A percentile compares a stretch with the other conserved stretches of the same genome.
Conservation (phyloP, 1,139 yeast species). For the Yamadazyma pseudoaaseri region DNA sequence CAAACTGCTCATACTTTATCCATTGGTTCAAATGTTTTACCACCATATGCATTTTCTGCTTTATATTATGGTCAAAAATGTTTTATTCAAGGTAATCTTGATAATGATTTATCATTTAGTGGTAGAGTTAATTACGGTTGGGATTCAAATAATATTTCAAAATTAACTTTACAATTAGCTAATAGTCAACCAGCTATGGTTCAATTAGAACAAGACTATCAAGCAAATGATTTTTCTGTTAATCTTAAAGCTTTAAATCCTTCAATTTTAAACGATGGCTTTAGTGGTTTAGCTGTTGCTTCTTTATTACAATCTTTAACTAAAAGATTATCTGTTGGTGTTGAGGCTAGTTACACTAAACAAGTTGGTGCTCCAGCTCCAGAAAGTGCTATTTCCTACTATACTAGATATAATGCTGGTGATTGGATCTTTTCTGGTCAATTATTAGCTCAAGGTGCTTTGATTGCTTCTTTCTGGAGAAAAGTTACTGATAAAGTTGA, state of each 20-base stretch:
- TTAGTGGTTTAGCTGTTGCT: constrained; percentile 83
- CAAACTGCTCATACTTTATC: constrained; percentile 95
- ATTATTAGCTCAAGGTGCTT: constrained; percentile 88
- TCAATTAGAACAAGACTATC: constrained; percentile 95
- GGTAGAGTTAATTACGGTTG: constrained; percentile 94
- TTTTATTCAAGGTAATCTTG: constrained; percentile 89
- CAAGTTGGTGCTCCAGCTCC: constrained; percentile 78
- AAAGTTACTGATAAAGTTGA: constrained; percentile 89
- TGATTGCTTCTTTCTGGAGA: constrained; percentile 92
- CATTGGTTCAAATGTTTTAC: constrained; percentile 81
- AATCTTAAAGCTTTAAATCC: constrained; percentile 94
- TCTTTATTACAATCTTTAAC: constrained; percentile 89
- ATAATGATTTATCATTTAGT: constrained; percentile 78
- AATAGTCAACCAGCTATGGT: constrained; percentile 91
- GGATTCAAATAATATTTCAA: constrained; percentile 76
- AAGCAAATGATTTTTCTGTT: constrained; percentile 82
- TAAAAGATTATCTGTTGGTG: constrained; percentile 80
- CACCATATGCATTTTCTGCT: constrained; percentile 90
- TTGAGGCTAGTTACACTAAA: constrained; percentile 88
- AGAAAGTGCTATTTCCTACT: constrained; percentile 88
- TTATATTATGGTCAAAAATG: constrained; percentile 84
- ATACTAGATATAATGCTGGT: constrained; percentile 84
- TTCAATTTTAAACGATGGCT: constrained; percentile 65
- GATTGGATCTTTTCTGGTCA: constrained; percentile 96
- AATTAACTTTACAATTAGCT: constrained; percentile 86